Evolutionary conservation across 345 rosid genomes (phyloP).

Genomic region (Syzygium oleosum): DNA sequence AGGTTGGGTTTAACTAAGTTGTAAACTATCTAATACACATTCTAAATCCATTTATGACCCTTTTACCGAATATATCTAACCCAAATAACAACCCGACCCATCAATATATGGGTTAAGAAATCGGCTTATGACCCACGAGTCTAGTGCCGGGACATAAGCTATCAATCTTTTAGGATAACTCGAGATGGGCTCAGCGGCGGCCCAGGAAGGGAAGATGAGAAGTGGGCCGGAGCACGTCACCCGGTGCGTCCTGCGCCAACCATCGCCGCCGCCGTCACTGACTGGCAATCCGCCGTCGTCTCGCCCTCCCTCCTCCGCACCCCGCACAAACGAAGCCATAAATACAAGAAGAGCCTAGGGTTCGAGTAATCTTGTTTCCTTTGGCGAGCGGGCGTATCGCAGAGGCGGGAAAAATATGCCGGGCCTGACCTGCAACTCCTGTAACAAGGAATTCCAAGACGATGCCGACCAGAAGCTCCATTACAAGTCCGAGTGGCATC

Average conservation of each 20-base stretch:
- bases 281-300: not conserved
- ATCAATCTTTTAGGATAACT: not conserved
- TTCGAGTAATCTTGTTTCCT: not conserved
- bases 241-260: not conserved
- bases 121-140: no score
- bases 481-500: constrained; percentile 98
- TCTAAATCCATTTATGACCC: no score
- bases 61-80: no score
- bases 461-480: constrained; percentile 76
- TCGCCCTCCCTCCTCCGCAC: not conserved
- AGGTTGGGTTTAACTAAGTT: no score
- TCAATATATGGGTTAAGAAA: no score
- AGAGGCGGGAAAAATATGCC: constrained; percentile 29
- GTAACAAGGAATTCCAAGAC: constrained; percentile 73
- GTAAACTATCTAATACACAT: no score
- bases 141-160: not conserved
- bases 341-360: not conserved
- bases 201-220: not conserved
- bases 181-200: not conserved
- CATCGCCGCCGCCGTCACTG: not conserved
- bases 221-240: not conserved
- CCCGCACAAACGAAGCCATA: not conserved
- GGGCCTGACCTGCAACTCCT: constrained; percentile 85
- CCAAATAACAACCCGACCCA: no score
- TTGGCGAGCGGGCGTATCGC: not conserved